Conservation (phyloP, 345 rosid species). For the Pugionium dolabratum region DNA sequence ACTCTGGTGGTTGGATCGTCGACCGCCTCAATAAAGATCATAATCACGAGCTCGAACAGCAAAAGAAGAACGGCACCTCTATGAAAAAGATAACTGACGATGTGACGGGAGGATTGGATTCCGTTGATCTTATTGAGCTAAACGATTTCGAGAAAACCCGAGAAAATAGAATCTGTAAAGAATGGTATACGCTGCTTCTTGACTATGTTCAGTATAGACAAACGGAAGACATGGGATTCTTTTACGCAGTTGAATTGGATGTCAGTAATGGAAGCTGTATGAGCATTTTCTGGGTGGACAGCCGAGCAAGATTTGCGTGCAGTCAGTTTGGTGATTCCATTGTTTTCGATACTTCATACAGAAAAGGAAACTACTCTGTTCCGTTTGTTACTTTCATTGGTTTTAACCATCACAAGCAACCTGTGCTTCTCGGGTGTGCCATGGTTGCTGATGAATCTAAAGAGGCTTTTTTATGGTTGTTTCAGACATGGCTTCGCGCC, state of each 20-base stretch:
- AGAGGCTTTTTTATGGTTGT: constrained; percentile 75
- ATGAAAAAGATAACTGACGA: constrained; percentile 61
- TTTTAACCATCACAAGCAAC: constrained; percentile 85
- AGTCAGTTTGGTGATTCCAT: constrained; percentile 83
- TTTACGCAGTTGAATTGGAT: constrained; percentile 65
- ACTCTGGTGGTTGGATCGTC: constrained; percentile 75
- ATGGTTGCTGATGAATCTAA: constrained; percentile 68
- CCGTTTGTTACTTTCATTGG: constrained; percentile 87
- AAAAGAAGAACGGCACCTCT: constrained; percentile 43
- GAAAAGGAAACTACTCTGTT: constrained; percentile 54
- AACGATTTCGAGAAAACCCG: constrained; percentile 40
- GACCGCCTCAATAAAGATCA: constrained; percentile 79
- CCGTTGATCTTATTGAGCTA: constrained; percentile 48
- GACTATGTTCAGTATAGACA: constrained; percentile 75
- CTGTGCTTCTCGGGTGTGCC: constrained; percentile 88
- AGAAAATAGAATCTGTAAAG: constrained; percentile 63
- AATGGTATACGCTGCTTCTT: constrained; percentile 72
- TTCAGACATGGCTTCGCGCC: constrained; percentile 80
- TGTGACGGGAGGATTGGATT: constrained; percentile 50
- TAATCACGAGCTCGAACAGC: constrained; percentile 70
- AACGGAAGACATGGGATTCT: constrained; percentile 85
- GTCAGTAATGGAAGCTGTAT: constrained; percentile 55
- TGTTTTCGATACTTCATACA: constrained; percentile 75
- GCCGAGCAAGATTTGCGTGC: constrained; percentile 82
- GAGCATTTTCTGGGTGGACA: constrained; percentile 90